Evolutionary conservation across 192 early-diverging fungal species (phyloP).

Genomic region (Funneliformis geosporum): DNA sequence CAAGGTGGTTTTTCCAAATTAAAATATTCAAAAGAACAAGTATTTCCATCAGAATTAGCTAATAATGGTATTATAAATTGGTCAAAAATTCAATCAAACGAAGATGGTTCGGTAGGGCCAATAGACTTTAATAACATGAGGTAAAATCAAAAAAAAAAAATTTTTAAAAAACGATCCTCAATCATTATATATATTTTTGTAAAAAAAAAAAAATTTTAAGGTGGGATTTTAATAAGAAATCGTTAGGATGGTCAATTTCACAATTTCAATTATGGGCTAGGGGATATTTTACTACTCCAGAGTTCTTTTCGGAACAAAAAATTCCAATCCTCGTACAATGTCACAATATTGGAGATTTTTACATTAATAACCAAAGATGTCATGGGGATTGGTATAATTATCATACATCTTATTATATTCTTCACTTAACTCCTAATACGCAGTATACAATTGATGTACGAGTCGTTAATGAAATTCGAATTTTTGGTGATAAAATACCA

Average conservation of each 20-base stretch:
- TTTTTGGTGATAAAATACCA: constrained; percentile 60
- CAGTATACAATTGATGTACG: constrained; percentile 58
- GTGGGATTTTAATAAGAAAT: constrained; percentile 62
- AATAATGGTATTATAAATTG: constrained; percentile 61
- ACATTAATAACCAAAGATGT: constrained; percentile 58
- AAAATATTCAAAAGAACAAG: constrained; percentile 44
- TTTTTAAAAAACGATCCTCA: neutral
- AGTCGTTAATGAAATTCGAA: constrained; percentile 65
- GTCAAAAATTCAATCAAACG: constrained; percentile 50
- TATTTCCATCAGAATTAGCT: constrained; percentile 70
- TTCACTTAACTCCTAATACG: constrained; percentile 46
- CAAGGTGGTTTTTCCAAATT: constrained; percentile 68
- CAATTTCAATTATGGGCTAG: constrained; percentile 56
- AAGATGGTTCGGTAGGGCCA: constrained; percentile 57
- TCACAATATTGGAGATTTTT: constrained; percentile 61
- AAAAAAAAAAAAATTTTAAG: constrained; percentile 33
- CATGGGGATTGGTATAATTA: constrained; percentile 70
- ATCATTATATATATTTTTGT: neutral
- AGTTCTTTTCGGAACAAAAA: neutral
- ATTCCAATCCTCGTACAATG: constrained; percentile 45
- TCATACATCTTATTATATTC: constrained; percentile 45
- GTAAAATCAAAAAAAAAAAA: constrained; percentile 33
- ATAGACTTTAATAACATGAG: constrained; percentile 47
- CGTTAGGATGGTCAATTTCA: constrained; percentile 59
- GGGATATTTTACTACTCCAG: constrained; percentile 35